phyloP scores from a whole-genome alignment of 2,329 filamentous ascomycete genomes.

The Colletotrichum graminicola region DNA sequence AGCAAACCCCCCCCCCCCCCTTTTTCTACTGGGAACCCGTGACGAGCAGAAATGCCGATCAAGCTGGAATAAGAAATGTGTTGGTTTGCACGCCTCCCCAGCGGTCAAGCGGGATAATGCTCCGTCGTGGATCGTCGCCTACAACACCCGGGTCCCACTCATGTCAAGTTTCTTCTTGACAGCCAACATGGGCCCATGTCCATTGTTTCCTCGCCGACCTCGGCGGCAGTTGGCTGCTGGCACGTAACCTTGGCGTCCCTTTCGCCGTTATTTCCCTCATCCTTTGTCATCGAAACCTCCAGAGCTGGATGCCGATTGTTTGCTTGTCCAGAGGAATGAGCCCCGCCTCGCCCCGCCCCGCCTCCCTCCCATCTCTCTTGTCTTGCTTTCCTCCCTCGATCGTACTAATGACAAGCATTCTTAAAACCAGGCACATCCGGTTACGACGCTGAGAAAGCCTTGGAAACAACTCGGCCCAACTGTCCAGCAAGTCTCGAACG shows the following conservation, averaged over 20 bases:
- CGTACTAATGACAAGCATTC: not conserved
- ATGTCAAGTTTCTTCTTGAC: not conserved
- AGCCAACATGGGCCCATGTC: not conserved
- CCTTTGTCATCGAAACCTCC: not conserved
- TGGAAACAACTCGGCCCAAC: not conserved
- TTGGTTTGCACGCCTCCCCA: slow-evolving; percentile 14
- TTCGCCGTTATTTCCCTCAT: not conserved
- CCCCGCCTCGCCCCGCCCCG: not conserved
- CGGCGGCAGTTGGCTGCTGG: not conserved
- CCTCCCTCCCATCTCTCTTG: not conserved
- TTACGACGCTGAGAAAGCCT: not conserved
- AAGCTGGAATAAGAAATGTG: slow-evolving; percentile 18
- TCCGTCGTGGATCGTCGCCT: slow-evolving; percentile 4
- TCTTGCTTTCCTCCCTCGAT: not conserved
- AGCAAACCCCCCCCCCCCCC: not conserved
- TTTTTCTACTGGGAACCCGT: not conserved
- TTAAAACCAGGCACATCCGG: no score
- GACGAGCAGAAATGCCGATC: slow-evolving; percentile 15
- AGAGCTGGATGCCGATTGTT: not conserved
- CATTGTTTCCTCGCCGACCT: not conserved
- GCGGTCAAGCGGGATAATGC: not conserved
- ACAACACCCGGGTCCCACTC: not conserved
- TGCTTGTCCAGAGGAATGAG: not conserved
- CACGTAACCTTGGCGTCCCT: not conserved
- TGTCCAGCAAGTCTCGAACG: not conserved